phyloP scores from a whole-genome alignment of 768 basidiomycete species.

The Glaciozyma martinii region DNA sequence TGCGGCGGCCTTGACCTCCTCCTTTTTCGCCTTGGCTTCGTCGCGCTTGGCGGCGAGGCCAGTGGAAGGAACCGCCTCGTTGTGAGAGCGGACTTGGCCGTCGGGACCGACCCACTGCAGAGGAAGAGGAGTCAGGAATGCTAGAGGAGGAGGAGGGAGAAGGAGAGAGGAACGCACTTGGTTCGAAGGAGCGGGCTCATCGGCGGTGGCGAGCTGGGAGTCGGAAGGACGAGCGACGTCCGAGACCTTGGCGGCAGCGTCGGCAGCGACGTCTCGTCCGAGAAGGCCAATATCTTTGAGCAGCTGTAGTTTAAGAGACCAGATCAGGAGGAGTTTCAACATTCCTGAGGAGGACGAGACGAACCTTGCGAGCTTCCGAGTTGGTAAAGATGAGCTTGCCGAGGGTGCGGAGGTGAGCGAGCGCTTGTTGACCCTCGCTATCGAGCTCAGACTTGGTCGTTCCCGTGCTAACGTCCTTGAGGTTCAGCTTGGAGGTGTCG shows the following conservation, averaged over 20 bases:
- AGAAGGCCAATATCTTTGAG: slow-evolving; percentile 41
- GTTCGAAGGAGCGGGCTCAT: slow-evolving; percentile 60
- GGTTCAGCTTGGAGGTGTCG: slow-evolving; percentile 42
- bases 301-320: slow-evolving; percentile 18
- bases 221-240: slow-evolving; percentile 57
- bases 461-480: slow-evolving; percentile 44
- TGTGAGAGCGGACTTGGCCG: slow-evolving; percentile 42
- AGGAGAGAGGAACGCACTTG: too few relatives aligned
- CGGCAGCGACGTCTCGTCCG: slow-evolving; percentile 40
- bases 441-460: slow-evolving; percentile 41
- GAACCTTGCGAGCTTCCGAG: slow-evolving; percentile 43
- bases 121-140: slow-evolving; percentile 11
- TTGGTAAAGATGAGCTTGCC: slow-evolving; percentile 73
- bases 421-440: slow-evolving; percentile 58
- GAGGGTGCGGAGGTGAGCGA: slow-evolving; percentile 78
- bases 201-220: slow-evolving; percentile 55
- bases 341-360: not conserved
- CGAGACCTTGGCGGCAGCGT: slow-evolving; percentile 61
- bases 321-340: not conserved
- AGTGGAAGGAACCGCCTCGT: slow-evolving; percentile 48
- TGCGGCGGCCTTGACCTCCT: slow-evolving; percentile 33
- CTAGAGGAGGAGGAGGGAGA: too few relatives aligned
- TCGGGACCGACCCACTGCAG: slow-evolving; percentile 43
- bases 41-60: slow-evolving; percentile 47
- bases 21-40: slow-evolving; percentile 35